A percentile compares a stretch with the other conserved stretches of the same genome.
These are phyloP conservation scores for Aspergillus bridgeri DNA, from an alignment of 495 filamentous ascomycete genomes.

Conservation along the genomic window DNA sequence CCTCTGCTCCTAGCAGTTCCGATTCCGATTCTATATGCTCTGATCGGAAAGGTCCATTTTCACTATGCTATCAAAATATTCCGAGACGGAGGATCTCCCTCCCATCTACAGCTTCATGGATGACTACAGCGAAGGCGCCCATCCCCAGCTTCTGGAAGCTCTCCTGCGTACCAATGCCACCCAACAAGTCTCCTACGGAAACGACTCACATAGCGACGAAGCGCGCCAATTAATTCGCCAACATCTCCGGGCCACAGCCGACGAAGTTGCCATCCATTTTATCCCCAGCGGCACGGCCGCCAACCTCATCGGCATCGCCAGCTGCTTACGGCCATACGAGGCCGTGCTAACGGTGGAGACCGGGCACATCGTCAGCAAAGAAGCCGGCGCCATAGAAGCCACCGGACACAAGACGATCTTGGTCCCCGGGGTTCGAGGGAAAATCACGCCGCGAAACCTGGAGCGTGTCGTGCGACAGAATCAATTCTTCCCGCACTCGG, in stretches of 20 bases:
- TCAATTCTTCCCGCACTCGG: slow-evolving; percentile 43
- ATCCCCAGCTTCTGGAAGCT: slow-evolving; percentile 41
- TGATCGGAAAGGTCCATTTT: neutral
- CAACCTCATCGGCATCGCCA: slow-evolving; percentile 44
- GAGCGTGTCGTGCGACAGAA: slow-evolving; percentile 35
- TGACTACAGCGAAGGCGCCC: slow-evolving; percentile 47
- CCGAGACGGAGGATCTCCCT: neutral
- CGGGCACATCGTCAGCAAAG: slow-evolving; percentile 42
- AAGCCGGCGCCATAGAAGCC: slow-evolving; percentile 44
- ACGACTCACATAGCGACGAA: slow-evolving; percentile 31
- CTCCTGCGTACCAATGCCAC: slow-evolving; percentile 36
- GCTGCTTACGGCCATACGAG: slow-evolving; percentile 42
- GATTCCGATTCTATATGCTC: no score
- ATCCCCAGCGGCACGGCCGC: slow-evolving; percentile 44
- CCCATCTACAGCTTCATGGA: slow-evolving; percentile 39
- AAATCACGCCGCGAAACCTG: slow-evolving; percentile 37
- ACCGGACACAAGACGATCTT: slow-evolving; percentile 45
- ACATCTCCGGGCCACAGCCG: slow-evolving; percentile 27
- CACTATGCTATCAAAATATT: neutral
- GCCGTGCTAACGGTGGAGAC: slow-evolving; percentile 41
- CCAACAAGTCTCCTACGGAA: slow-evolving; percentile 42
- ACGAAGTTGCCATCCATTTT: slow-evolving; percentile 43
- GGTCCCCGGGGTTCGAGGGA: slow-evolving; percentile 36
- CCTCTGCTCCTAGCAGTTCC: no score
- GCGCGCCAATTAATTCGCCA: slow-evolving; percentile 31